phyloP scores from a whole-genome alignment of 164 flowering plant species.

The Litsea cubeba region DNA sequence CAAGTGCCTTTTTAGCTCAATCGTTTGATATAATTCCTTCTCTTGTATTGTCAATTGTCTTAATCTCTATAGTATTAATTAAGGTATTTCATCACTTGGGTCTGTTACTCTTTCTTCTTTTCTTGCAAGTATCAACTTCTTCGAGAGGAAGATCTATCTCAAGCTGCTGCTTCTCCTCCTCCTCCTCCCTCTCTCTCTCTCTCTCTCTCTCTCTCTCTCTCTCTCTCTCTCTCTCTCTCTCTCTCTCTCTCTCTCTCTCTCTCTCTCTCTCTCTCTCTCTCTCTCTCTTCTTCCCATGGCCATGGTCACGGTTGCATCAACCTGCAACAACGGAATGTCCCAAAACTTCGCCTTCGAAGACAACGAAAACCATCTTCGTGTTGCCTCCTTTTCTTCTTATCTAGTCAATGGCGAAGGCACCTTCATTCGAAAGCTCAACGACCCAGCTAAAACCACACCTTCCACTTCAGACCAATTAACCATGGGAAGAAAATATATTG shows the following conservation, averaged over 20 bases:
- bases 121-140: neutral
- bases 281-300: conserved; percentile 21
- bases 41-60: neutral
- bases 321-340: conserved; percentile 12
- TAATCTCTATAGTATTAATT: neutral
- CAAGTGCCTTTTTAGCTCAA: neutral
- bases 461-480: conserved; percentile 1
- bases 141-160: neutral
- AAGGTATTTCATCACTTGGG: neutral
- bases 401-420: conserved; percentile 24
- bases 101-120: neutral
- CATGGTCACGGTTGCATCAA: conserved; percentile 24
- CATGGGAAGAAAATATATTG: conserved; percentile 22
- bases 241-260: neutral
- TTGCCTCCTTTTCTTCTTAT: conserved; percentile 40
- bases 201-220: conserved; percentile 1
- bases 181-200: neutral
- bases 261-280: neutral
- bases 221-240: neutral
- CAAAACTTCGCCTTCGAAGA: conserved; percentile 5
- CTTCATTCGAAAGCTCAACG: conserved; percentile 21
- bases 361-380: conserved; percentile 17
- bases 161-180: neutral
- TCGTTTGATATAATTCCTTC: neutral
- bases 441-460: conserved; percentile 10